Conservation (phyloP, 2,329 filamentous ascomycete genomes). For the Zasmidium cellare region DNA sequence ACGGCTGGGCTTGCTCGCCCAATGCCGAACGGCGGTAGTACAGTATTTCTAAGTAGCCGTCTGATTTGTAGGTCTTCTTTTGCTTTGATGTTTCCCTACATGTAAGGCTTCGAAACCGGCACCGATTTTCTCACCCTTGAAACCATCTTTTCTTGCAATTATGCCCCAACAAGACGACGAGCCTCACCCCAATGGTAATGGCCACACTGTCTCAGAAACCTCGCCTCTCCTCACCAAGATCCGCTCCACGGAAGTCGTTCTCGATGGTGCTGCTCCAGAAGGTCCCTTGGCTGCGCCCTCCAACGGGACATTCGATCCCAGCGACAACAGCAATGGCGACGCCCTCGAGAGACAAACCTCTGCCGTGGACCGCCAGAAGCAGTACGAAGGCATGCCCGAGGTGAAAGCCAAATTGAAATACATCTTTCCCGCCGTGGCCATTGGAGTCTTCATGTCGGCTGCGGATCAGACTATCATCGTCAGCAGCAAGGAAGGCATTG, state of each 20-base stretch:
- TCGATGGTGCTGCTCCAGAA: conserved; percentile 30
- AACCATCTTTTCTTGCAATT: not conserved
- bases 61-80: not conserved
- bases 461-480: conserved; percentile 77
- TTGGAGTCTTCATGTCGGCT: conserved; percentile 70
- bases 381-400: conserved; percentile 50
- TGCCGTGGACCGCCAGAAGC: conserved; percentile 31
- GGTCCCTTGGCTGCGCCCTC: conserved; percentile 8
- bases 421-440: conserved; percentile 61
- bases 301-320: conserved; percentile 7
- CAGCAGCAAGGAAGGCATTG: conserved; percentile 75
- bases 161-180: conserved; percentile 4
- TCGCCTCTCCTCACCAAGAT: conserved; percentile 21
- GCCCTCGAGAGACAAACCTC: conserved; percentile 38
- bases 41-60: not conserved
- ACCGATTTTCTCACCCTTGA: not conserved
- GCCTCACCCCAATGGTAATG: conserved; percentile 2
- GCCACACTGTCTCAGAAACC: conserved; percentile 23
- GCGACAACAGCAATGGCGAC: conserved; percentile 25
- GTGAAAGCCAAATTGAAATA: conserved; percentile 54
- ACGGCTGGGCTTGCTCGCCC: not conserved
- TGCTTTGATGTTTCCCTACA: not conserved
- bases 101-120: too few species aligned
- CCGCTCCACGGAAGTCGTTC: conserved; percentile 6
- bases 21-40: not conserved